Evolutionary conservation across 148 eudicot species (phyloP), one percentile per base, ranked within the genome.

Genomic region (Rhododendron ferrugineum): DNA sequence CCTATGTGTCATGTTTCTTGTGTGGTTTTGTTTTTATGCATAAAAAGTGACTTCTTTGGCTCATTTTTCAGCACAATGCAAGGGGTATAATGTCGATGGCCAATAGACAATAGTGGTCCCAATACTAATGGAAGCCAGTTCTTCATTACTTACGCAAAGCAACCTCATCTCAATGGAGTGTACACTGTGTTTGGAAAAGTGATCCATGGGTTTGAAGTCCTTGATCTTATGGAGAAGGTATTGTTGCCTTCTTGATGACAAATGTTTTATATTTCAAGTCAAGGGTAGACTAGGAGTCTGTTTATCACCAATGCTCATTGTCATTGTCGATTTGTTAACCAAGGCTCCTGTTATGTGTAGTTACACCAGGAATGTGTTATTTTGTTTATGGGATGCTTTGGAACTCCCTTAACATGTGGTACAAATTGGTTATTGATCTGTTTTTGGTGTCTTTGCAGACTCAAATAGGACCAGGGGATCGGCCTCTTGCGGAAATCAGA

Each of bases 81-180:
- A 94, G 99, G 91, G 99, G 99, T 36, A 89, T 89, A 28, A 62
- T 96, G 79, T 87, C 98, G n/a, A 94, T 96, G 99, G 99, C 99
- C 49, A 96, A 94, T 87, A 93, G 99, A 98, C 49, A 96, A 94
- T 87, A 93, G 96, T 80, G 99, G 99, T 32, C 92, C 98, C 54
- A 96, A 96, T 86, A 95, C 98, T 11, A 97, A 95, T 82, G 98
- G 98, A 84, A 97, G 99, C 87, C 99, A 97, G 88, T 97, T 97
- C 90, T 95, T 97, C 85, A 56, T 97, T 23, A 83, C 94, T 83
- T 97, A 97, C 80, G 98, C 91, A 72, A 95, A 97, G 88, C 99
- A 97, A 80, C 99, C 99, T 58, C 99, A 95, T 94, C 95, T 97
- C 64, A 97, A 97, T 85, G 98, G 98, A 82, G 62, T 91, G 80